Evolutionary conservation across 225 moss, liverwort and hornwort genomes (phyloP), one percentile per base, ranked within the genome.

Genomic region (Rhytidiadelphus loreus): DNA sequence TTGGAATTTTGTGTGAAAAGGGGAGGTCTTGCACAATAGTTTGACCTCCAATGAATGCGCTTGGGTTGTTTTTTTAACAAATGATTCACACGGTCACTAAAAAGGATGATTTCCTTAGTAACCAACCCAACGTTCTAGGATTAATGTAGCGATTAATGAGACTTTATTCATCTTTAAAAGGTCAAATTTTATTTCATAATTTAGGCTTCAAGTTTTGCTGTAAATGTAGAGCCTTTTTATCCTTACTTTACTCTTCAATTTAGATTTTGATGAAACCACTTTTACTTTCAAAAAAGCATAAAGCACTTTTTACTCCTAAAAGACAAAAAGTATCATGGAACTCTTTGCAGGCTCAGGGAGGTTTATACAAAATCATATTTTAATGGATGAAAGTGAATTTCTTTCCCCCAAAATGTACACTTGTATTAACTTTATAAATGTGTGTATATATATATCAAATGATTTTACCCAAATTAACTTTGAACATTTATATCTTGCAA

Each of bases 161-260:
- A 76, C 32, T 76, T 23, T 2, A 22, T 35, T 19, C 52, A 13
- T 20, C 33, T 13, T 21, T 13, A 7, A 33, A 12, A 50, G 21
- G 33, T 50, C 33, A 50, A 21, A 13, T 52, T 50, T 33, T 33
- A 8, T 52, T 76, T 48, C 5, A 33, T 76, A 12, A 33, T 76
- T 76, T 32, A 32, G 50, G 14, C 50, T 35, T 25, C 22, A 21
- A 78, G 35, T 56, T 55, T 55, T 53, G 3, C 56, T n/a, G 35
- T 37, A 16, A 8, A 77, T 37, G 15, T 37, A 6, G 6, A 77
- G 1, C 25, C 35, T n/a, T 0, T 0, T 56, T 9, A 10, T 55
- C 10, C 6, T 37, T 37, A 35, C 4, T 56, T n/a, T 1, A 55
- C 1, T 55, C 55, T 35, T 53, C 14, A 55, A 37, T 56, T 7